A percentile compares a stretch with the other conserved stretches of the same genome.
Conservation (phyloP, 805 yeast species). For the Starmera quercuum region DNA sequence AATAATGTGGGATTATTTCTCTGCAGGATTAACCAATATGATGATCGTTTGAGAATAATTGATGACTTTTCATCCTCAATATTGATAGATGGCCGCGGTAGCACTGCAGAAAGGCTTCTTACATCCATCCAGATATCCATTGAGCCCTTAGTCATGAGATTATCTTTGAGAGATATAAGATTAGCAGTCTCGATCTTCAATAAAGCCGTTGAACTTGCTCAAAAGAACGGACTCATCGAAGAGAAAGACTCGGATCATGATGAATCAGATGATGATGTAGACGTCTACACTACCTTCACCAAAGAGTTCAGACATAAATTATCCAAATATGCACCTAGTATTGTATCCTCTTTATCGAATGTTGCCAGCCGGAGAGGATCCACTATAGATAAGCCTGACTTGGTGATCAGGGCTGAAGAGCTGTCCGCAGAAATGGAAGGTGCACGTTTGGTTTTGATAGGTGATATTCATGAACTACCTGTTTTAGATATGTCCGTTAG, state of each 20-base stretch:
- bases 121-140: conserved; percentile 63
- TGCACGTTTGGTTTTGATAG: conserved; percentile 71
- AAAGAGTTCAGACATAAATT: conserved; percentile 57
- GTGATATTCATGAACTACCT: conserved; percentile 88
- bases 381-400: conserved; percentile 21
- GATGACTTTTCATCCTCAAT: conserved; percentile 85
- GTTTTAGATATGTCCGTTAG: conserved; percentile 68
- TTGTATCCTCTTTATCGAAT: conserved; percentile 42
- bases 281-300: conserved; percentile 34
- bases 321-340: conserved; percentile 63
- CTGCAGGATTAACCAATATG: conserved; percentile 61
- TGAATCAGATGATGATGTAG: conserved; percentile 9
- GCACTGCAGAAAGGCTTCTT: conserved; percentile 47
- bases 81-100: conserved; percentile 63
- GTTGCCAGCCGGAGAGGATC: conserved; percentile 14
- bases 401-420: conserved; percentile 60
- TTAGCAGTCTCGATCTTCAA: conserved; percentile 70
- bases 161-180: conserved; percentile 81
- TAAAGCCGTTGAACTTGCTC: conserved; percentile 52
- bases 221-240: conserved; percentile 13
- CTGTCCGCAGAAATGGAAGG: conserved; percentile 65
- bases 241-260: conserved; percentile 7
- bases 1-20: conserved; percentile 83
- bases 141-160: conserved; percentile 74
- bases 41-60: conserved; percentile 62